phyloP scores from a whole-genome alignment of 2,329 filamentous ascomycete genomes.

The Ambrosiella beaveri region DNA sequence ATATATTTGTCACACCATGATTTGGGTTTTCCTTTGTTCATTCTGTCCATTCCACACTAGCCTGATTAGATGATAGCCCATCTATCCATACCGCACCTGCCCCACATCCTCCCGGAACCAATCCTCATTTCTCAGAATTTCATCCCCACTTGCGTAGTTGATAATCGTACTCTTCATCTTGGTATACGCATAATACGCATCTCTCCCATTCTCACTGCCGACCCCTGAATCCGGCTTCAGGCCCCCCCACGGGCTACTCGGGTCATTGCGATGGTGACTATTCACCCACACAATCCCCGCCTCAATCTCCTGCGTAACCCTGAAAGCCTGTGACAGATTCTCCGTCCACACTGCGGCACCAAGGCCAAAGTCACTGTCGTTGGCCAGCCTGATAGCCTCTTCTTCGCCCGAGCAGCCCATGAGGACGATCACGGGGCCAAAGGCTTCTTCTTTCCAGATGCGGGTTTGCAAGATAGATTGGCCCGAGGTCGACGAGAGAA shows the following conservation, averaged over 20 bases:
- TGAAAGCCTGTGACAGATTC: constrained; percentile 29
- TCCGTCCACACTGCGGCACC: constrained; percentile 39
- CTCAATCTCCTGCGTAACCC: constrained; percentile 34
- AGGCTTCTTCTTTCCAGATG: constrained; percentile 45
- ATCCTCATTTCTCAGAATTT: constrained; percentile 36
- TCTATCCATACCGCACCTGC: constrained; percentile 23
- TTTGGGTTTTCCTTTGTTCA: background rate
- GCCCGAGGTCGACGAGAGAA: constrained; percentile 32
- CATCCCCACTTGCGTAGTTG: constrained; percentile 44
- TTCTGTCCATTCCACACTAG: background rate
- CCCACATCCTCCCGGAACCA: constrained; percentile 48
- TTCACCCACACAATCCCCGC: constrained; percentile 44
- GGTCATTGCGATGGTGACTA: constrained; percentile 54
- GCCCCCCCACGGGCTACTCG: constrained; percentile 54
- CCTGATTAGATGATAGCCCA: background rate
- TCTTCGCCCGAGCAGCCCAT: constrained; percentile 23
- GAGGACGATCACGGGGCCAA: constrained; percentile 46
- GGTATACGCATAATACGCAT: constrained; percentile 43
- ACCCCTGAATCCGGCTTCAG: constrained; percentile 45
- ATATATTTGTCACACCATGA: too few relatives aligned
- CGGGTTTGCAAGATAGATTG: constrained; percentile 18
- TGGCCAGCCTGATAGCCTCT: constrained; percentile 20
- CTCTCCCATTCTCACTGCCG: constrained; percentile 55
- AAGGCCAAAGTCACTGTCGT: constrained; percentile 35
- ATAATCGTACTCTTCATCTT: constrained; percentile 49